Evolutionary conservation across 306 rosid species (phyloP).

Genomic region (Albizia julibrissin): DNA sequence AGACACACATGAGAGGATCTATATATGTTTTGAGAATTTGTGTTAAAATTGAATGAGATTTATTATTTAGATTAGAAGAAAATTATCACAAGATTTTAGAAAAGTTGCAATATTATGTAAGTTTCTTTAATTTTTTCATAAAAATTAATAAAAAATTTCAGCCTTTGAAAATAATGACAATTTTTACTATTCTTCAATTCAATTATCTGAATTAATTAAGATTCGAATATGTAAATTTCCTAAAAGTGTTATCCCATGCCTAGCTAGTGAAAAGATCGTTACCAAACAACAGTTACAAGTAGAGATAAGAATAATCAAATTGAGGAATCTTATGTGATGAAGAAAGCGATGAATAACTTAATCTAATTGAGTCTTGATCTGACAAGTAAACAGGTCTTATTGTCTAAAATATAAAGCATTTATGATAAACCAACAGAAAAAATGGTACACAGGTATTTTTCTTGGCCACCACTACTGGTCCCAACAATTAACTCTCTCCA

Average conservation of each 20-base stretch:
- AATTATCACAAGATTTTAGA: not conserved
- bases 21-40: not conserved
- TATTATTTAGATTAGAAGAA: not conserved
- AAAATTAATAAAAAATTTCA: not conserved
- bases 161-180: not conserved
- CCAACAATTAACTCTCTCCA: conserved; percentile 36
- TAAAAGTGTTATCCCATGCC: not conserved
- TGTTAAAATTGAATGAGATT: not conserved
- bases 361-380: not conserved
- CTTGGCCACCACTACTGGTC: conserved; percentile 48
- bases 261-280: not conserved
- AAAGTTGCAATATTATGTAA: not conserved
- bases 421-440: conserved; percentile 30
- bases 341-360: not conserved
- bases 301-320: not conserved
- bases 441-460: conserved; percentile 29
- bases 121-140: not conserved
- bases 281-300: not conserved
- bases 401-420: not conserved
- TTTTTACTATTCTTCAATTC: not conserved
- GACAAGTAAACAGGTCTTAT: not conserved
- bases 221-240: not conserved
- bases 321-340: not conserved
- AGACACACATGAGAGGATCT: not conserved
- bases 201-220: not conserved